These are phyloP conservation scores for Martiniozyma asiatica DNA, from an alignment of 1,139 yeast species.

Conservation along the genomic window DNA sequence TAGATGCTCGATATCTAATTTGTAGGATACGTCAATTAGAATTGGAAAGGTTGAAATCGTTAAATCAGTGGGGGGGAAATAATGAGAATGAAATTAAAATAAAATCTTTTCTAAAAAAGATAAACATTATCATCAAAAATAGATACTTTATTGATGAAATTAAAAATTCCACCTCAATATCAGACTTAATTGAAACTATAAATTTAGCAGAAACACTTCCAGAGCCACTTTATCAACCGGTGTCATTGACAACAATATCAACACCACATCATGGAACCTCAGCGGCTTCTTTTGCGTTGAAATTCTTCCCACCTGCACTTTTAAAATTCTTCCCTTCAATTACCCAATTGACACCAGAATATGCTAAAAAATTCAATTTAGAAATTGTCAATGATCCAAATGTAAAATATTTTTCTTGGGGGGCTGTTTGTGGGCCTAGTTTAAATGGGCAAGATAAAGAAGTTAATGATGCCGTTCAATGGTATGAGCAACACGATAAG, in stretches of 20 bases:
- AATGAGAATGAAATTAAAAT: no score
- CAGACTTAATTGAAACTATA: no score
- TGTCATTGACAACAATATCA: constrained; percentile 69
- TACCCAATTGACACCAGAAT: constrained; percentile 47
- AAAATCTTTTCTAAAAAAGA: no score
- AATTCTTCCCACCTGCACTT: constrained; percentile 17
- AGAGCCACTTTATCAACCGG: constrained; percentile 33
- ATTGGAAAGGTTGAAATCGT: constrained; percentile 10
- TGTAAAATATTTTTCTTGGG: constrained; percentile 73
- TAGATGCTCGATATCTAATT: constrained; percentile 70
- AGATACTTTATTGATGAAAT: no score
- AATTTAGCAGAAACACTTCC: no score
- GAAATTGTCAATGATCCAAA: constrained; percentile 40
- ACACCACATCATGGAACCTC: constrained; percentile 87
- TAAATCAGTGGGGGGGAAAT: no score
- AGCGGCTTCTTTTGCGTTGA: constrained; percentile 59
- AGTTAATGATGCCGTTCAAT: no score
- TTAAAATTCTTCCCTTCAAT: constrained; percentile 35
- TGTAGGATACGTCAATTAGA: constrained; percentile 34
- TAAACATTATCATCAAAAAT: no score
- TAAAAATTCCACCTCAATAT: no score
- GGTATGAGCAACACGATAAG: no score
- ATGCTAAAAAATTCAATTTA: constrained; percentile 43
- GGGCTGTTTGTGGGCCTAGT: constrained; percentile 56
- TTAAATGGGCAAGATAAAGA: no score